These are phyloP conservation scores for Yamadazyma siamensis DNA, from an alignment of 1,139 yeast genomes.

Conservation along the genomic window DNA sequence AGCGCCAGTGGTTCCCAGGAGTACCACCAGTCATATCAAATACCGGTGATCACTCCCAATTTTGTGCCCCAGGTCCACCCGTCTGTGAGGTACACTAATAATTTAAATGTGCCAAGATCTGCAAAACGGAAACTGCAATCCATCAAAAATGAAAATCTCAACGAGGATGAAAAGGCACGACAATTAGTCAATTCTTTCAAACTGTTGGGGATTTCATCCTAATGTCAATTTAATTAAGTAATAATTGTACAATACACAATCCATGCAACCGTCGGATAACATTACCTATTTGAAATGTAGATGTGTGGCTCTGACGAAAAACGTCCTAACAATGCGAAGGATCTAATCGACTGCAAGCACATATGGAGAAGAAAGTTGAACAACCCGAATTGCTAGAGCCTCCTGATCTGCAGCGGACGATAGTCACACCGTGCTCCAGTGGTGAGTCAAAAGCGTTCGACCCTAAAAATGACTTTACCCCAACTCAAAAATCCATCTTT, in stretches of 20 bases:
- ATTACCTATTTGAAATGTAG: too few relatives aligned
- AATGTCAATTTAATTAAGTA: too few relatives aligned
- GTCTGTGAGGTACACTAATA: constrained; percentile 13
- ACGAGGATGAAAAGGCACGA: constrained; percentile 29
- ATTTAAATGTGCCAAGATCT: constrained; percentile 10
- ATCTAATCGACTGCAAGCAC: too few relatives aligned
- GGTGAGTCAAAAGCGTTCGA: background rate
- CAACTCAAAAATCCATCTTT: constrained; percentile 1
- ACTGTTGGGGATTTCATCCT: constrained; percentile 13
- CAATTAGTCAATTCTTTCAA: constrained; percentile 28
- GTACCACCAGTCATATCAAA: constrained; percentile 11
- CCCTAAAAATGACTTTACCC: constrained; percentile 1
- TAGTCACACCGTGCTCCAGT: background rate
- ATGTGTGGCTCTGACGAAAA: too few relatives aligned
- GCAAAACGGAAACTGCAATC: constrained; percentile 7
- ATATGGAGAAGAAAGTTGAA: too few relatives aligned
- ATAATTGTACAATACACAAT: too few relatives aligned
- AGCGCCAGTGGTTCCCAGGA: background rate
- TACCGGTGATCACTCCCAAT: constrained; percentile 15
- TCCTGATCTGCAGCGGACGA: too few relatives aligned
- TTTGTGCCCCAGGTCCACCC: constrained; percentile 17
- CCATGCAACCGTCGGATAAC: too few relatives aligned
- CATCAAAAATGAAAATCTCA: constrained; percentile 6
- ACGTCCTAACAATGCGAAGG: too few relatives aligned
- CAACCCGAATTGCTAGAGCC: too few relatives aligned